phyloP scores from a whole-genome alignment of 768 basidiomycete species.

The Vararia minispora region DNA sequence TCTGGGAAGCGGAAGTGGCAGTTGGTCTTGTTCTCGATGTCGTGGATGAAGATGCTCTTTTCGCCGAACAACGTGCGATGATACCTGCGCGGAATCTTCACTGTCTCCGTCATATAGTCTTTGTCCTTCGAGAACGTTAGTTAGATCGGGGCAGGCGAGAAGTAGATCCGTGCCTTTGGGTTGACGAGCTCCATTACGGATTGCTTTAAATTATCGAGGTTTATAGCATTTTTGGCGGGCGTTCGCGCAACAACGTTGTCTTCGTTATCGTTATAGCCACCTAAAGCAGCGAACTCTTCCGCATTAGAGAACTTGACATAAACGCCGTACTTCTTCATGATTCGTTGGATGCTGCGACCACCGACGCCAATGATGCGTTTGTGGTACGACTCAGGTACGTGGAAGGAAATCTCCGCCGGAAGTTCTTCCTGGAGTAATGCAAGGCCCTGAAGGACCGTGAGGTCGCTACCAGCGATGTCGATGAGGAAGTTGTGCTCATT shows the following conservation, averaged over 20 bases:
- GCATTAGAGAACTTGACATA: conserved; percentile 99
- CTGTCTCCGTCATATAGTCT: conserved; percentile 89
- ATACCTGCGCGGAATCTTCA: conserved; percentile 89
- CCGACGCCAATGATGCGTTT: conserved; percentile 99
- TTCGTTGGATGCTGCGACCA: conserved; percentile 94
- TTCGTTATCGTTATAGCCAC: conserved; percentile 94
- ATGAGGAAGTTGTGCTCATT: conserved; percentile 94
- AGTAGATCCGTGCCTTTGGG: conserved; percentile 58
- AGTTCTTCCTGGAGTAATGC: conserved; percentile 90
- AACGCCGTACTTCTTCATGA: conserved; percentile 99
- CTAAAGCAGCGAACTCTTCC: conserved; percentile 90
- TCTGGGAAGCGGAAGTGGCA: conserved; percentile 87
- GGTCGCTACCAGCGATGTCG: conserved; percentile 78
- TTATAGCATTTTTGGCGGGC: conserved; percentile 93
- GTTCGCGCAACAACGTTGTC: conserved; percentile 99
- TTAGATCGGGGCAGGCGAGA: conserved; percentile 1
- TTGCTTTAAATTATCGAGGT: conserved; percentile 89
- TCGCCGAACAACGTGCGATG: conserved; percentile 93
- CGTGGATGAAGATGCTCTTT: conserved; percentile 93
- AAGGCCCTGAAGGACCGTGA: conserved; percentile 78
- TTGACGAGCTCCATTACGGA: conserved; percentile 97
- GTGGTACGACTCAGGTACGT: conserved; percentile 96
- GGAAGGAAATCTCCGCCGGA: conserved; percentile 98
- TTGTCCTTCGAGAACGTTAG: conserved; percentile 55
- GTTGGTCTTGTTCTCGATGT: conserved; percentile 95